Evolutionary conservation across 2,329 filamentous ascomycete species (phyloP).

Genomic region (Fusarium goolgardi): DNA sequence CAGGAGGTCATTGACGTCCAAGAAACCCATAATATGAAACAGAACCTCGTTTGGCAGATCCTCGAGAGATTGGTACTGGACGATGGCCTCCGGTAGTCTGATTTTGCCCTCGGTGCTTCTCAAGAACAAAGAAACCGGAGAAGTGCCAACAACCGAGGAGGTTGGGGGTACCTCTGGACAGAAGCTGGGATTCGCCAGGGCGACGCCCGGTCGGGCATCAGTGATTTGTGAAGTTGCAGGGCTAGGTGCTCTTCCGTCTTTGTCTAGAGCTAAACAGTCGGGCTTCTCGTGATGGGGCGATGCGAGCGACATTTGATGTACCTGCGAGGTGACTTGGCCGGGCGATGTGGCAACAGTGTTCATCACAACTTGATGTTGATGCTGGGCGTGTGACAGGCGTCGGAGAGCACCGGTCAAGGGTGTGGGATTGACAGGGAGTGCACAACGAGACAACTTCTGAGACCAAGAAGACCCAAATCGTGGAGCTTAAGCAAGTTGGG

Average conservation of each 20-base stretch:
- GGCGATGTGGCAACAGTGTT: slow-evolving; percentile 47
- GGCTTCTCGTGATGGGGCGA: slow-evolving; percentile 32
- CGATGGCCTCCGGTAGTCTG: not conserved
- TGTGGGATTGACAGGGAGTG: slow-evolving; percentile 32
- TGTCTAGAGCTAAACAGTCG: slow-evolving; percentile 25
- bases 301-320: slow-evolving; percentile 49
- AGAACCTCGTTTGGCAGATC: slow-evolving; percentile 68
- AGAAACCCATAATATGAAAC: slow-evolving; percentile 64
- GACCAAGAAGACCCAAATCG: slow-evolving; percentile 5
- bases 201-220: slow-evolving; percentile 49
- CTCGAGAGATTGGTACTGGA: slow-evolving; percentile 48
- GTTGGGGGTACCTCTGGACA: slow-evolving; percentile 20
- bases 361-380: slow-evolving; percentile 34
- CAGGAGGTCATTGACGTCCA: slow-evolving; percentile 69
- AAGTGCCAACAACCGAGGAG: slow-evolving; percentile 10
- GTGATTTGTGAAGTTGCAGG: slow-evolving; percentile 40
- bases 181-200: slow-evolving; percentile 21
- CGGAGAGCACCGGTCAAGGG: slow-evolving; percentile 29
- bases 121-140: not conserved
- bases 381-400: slow-evolving; percentile 37
- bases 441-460: slow-evolving; percentile 17
- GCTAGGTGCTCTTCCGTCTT: slow-evolving; percentile 34
- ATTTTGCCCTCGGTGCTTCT: not conserved
- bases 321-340: slow-evolving; percentile 51
- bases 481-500: slow-evolving; percentile 21